Percentiles rank a stretch among this genome's conserved stretches.
Evolutionary conservation across 129 eudicot genomes (phyloP).

Genomic region (Artemisia argyi): DNA sequence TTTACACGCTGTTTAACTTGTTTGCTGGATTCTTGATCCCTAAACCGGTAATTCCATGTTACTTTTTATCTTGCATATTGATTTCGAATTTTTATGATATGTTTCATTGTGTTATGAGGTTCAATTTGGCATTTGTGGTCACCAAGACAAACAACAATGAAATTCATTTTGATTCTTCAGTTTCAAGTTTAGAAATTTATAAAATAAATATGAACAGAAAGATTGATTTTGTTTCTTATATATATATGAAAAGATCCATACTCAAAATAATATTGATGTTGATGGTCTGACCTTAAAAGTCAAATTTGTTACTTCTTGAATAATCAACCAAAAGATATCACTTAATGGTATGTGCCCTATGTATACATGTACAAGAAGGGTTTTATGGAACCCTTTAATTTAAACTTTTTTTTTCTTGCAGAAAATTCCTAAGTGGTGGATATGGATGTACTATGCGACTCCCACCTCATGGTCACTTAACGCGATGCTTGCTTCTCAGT

Average conservation of each 20-base stretch:
- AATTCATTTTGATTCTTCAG: neutral
- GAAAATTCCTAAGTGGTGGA: constrained; percentile 82
- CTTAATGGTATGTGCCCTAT: no score
- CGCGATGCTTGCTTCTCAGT: constrained; percentile 66
- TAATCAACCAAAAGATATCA: no score
- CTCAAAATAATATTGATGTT: neutral
- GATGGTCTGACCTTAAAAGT: no score
- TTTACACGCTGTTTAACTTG: constrained; percentile 49
- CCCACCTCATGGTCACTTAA: constrained; percentile 74
- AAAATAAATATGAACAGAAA: no score
- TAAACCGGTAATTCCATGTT: constrained; percentile 42
- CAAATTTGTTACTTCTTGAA: no score
- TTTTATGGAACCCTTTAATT: constrained; percentile 3
- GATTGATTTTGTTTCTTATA: neutral
- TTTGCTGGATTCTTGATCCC: constrained; percentile 70
- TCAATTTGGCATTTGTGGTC: neutral
- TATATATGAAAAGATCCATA: neutral
- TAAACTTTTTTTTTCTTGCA: constrained; percentile 15
- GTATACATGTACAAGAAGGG: no score
- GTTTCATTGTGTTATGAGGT: neutral
- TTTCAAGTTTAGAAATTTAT: neutral
- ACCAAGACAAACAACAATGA: constrained; percentile 1
- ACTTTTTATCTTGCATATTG: neutral
- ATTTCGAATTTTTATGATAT: neutral
- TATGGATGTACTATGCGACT: constrained; percentile 54